These are phyloP conservation scores for Emergomyces orientalis DNA, from an alignment of 2,329 filamentous ascomycete genomes.

Conservation along the genomic window DNA sequence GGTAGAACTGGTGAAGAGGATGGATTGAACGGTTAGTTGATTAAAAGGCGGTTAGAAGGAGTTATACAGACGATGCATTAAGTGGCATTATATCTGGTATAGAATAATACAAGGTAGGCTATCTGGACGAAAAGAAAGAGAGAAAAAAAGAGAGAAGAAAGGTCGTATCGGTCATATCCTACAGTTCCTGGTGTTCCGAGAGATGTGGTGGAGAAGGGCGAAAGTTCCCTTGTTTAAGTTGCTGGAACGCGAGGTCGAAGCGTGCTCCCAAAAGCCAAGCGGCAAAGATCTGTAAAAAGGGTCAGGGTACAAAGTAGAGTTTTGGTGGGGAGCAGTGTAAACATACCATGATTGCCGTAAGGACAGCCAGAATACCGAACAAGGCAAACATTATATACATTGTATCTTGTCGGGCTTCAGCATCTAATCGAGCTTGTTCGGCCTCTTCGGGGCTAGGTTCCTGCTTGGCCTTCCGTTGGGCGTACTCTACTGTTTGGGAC, in stretches of 20 bases:
- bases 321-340: background rate
- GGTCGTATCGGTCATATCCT: conserved; percentile 15
- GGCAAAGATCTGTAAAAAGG: conserved; percentile 52
- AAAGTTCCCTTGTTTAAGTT: conserved; percentile 45
- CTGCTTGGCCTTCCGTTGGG: conserved; percentile 37
- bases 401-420: conserved; percentile 3
- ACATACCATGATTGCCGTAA: conserved; percentile 73
- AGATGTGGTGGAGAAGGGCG: conserved; percentile 31
- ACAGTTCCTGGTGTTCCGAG: conserved; percentile 36
- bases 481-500: conserved; percentile 59
- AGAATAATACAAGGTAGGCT: background rate
- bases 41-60: background rate
- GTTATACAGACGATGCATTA: background rate
- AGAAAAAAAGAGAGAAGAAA: background rate
- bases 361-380: conserved; percentile 57
- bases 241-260: conserved; percentile 60
- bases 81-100: conserved; percentile 12
- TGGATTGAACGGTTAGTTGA: conserved; percentile 3
- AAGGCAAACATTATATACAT: conserved; percentile 42
- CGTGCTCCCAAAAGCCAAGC: conserved; percentile 75
- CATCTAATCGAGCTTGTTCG: conserved; percentile 45
- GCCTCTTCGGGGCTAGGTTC: conserved; percentile 50
- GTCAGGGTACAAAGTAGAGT: background rate
- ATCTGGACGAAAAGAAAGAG: background rate
- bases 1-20: background rate